Evolutionary conservation across 352 stramenopile genomes (phyloP).

Genomic region (Globisporangium nagaii): DNA sequence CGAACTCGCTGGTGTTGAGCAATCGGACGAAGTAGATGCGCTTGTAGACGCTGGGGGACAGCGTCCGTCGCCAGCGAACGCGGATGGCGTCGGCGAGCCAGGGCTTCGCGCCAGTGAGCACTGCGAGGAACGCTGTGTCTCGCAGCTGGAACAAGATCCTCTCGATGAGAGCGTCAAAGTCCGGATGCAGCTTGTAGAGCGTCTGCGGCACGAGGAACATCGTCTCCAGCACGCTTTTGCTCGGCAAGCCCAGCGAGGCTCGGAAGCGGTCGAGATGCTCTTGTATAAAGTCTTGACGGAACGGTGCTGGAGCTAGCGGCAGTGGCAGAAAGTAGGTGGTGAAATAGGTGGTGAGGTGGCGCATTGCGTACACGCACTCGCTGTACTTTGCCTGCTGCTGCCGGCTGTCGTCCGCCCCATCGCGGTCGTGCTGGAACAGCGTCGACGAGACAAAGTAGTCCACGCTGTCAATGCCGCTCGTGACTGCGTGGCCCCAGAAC

Average conservation of each 20-base stretch:
- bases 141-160: conserved; percentile 19
- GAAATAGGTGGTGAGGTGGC: conserved; percentile 21
- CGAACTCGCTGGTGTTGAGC: conserved; percentile 33
- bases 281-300: not conserved
- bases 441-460: conserved; percentile 63
- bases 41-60: conserved; percentile 15
- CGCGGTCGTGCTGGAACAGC: conserved; percentile 23
- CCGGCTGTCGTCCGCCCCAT: not conserved
- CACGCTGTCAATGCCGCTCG: conserved; percentile 38
- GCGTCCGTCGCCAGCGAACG: conserved; percentile 17
- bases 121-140: conserved; percentile 27
- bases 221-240: conserved; percentile 1
- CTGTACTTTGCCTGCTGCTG: conserved; percentile 23
- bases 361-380: conserved; percentile 58
- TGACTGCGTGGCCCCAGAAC: conserved; percentile 66
- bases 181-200: conserved; percentile 65
- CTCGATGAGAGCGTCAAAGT: conserved; percentile 49
- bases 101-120: conserved; percentile 21
- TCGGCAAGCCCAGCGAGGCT: conserved; percentile 10
- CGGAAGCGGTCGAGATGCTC: conserved; percentile 3
- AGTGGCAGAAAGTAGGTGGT: too few relatives aligned
- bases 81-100: conserved; percentile 24
- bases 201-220: conserved; percentile 63
- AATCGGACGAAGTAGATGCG: conserved; percentile 42
- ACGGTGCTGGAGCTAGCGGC: too few relatives aligned